A percentile compares a stretch with the other conserved stretches of the same genome.
phyloP scores from a whole-genome alignment of 306 rosid genomes.

The Malus sieversii region DNA sequence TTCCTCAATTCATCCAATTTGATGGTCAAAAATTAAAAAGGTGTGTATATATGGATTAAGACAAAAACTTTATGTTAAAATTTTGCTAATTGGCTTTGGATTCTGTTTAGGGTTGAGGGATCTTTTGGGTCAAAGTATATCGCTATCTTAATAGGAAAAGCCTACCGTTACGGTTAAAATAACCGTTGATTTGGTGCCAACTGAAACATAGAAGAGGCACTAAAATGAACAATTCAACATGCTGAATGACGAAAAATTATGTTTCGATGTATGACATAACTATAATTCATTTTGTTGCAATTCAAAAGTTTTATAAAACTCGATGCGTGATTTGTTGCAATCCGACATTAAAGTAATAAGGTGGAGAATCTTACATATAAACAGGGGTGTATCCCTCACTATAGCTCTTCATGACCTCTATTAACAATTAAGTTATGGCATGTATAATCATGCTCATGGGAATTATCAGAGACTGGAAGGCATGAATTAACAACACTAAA shows the following conservation, averaged over 20 bases:
- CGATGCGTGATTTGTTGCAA: no score
- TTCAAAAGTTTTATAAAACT: background rate
- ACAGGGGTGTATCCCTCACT: background rate
- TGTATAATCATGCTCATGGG: background rate
- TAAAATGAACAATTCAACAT: background rate
- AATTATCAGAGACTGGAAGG: background rate
- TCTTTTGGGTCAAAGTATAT: background rate
- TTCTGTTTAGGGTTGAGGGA: background rate
- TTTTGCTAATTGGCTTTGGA: background rate
- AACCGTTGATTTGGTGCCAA: background rate
- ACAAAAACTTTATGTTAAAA: background rate
- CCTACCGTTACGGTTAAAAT: slow-evolving; percentile 3
- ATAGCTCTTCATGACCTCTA: background rate
- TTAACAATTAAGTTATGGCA: background rate
- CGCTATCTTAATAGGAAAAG: background rate
- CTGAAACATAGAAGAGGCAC: background rate
- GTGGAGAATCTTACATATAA: background rate
- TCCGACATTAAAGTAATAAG: background rate
- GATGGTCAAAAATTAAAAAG: no score
- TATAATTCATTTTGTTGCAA: background rate
- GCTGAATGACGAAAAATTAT: background rate
- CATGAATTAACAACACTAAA: background rate
- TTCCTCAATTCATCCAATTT: no score
- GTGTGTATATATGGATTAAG: background rate
- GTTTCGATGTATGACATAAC: no score